Evolutionary conservation across 2,329 filamentous ascomycete species (phyloP).

Genomic region (Trichophyton verrucosum): DNA sequence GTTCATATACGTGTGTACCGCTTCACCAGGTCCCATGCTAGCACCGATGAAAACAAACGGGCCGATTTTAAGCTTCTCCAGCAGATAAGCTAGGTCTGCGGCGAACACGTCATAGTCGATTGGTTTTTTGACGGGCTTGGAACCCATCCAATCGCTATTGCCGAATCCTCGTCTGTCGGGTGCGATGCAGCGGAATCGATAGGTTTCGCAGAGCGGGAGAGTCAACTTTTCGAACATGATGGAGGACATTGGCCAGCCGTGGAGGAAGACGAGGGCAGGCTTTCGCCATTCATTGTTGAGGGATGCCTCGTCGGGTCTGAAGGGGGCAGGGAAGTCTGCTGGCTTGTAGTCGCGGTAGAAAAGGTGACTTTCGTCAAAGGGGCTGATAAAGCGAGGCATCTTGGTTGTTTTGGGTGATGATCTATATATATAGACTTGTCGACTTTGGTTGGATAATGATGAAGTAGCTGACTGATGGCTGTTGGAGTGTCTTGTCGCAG

Average conservation of each 20-base stretch:
- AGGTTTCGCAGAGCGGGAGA: constrained; percentile 18
- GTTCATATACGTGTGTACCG: constrained; percentile 17
- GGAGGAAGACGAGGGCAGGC: constrained; percentile 19
- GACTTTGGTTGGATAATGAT: background rate
- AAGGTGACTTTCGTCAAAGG: constrained; percentile 15
- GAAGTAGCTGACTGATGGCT: background rate
- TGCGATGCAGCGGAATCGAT: constrained; percentile 21
- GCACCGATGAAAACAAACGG: constrained; percentile 19
- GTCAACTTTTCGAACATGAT: constrained; percentile 21
- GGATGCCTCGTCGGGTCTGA: constrained; percentile 8
- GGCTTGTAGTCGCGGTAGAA: constrained; percentile 19
- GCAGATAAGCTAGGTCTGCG: constrained; percentile 17
- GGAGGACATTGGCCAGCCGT: constrained; percentile 23
- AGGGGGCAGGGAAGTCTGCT: constrained; percentile 11
- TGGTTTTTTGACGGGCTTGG: constrained; percentile 7
- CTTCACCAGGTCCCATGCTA: constrained; percentile 23
- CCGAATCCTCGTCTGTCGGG: constrained; percentile 23
- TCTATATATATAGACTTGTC: background rate
- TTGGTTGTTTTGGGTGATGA: background rate
- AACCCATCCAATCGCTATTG: constrained; percentile 21
- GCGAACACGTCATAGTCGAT: constrained; percentile 23
- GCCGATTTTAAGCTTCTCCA: constrained; percentile 15
- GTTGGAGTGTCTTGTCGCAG: background rate
- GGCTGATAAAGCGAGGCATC: constrained; percentile 18
- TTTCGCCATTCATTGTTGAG: constrained; percentile 5